phyloP scores from a whole-genome alignment of 2,329 filamentous ascomycete genomes.

The Aspergillus floridensis region DNA sequence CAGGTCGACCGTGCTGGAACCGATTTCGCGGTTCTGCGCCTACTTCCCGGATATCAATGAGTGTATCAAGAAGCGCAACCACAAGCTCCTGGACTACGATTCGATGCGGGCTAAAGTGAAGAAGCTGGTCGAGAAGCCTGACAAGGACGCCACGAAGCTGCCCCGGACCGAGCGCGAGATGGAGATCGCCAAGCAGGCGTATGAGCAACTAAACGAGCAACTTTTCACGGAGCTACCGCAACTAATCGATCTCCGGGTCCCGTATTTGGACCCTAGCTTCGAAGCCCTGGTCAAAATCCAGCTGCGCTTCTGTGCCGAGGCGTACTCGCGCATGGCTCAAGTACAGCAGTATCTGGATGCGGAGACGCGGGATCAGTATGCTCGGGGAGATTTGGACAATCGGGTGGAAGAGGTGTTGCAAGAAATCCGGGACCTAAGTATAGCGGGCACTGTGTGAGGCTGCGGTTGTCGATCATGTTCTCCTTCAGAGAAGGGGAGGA shows the following conservation, averaged over 20 bases:
- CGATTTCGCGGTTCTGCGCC: slow-evolving; percentile 91
- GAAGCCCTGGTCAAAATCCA: slow-evolving; percentile 99
- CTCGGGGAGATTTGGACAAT: slow-evolving; percentile 84
- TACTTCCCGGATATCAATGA: slow-evolving; percentile 99
- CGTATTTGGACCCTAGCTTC: slow-evolving; percentile 94
- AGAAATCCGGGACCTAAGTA: slow-evolving; percentile 95
- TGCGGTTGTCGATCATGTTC: slow-evolving; percentile 11
- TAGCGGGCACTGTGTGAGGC: slow-evolving; percentile 66
- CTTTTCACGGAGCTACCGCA: slow-evolving; percentile 89
- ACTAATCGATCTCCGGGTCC: slow-evolving; percentile 92
- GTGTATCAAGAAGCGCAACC: slow-evolving; percentile 97
- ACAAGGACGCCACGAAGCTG: slow-evolving; percentile 96
- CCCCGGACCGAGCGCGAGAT: slow-evolving; percentile 94
- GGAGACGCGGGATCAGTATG: slow-evolving; percentile 93
- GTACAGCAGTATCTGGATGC: slow-evolving; percentile 98
- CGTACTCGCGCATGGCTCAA: slow-evolving; percentile 96
- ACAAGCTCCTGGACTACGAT: slow-evolving; percentile 98
- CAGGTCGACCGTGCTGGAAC: slow-evolving; percentile 88
- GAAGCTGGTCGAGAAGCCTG: slow-evolving; percentile 94
- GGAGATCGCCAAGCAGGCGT: slow-evolving; percentile 87
- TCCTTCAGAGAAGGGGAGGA: neutral
- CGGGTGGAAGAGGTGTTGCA: slow-evolving; percentile 93
- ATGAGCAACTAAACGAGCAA: slow-evolving; percentile 97
- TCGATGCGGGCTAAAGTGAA: slow-evolving; percentile 93
- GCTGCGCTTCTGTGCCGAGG: slow-evolving; percentile 93